Base-by-base conservation (phyloP, 108 stramenopile species). In the Skeletonema marinoi region DNA sequence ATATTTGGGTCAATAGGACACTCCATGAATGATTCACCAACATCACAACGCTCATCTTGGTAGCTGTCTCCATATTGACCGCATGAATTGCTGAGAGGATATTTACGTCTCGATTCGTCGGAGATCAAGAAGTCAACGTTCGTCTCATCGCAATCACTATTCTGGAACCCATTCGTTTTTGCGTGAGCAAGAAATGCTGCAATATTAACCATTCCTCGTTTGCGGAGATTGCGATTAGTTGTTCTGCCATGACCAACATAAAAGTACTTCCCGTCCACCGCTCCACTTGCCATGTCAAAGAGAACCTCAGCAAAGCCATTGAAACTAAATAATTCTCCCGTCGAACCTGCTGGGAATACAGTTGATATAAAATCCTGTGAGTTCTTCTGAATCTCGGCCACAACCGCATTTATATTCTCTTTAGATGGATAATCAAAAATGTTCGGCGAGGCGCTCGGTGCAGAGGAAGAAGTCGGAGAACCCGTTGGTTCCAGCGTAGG, bases 101-200 rank as follows among this genome's bases (percentile, higher is more conserved):
- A 69, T 32, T 62, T 62, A 6, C 60, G 44, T 32, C 8, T 11
- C 25, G 50, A 9, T 8, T 8, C 35, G 32, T 64, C 63, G 7
- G 63, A 6, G 46, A 75, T 64, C 5, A 76, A 70, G 1, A 80
- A 68, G 9, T 76, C 33, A 33, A 58, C 79, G 8, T 60, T 71
- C 51, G 31, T 78, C 75, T 81, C 80, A 12, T 73, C 71, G 58
- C 80, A 81, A 36, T 56, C 70, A 62, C 71, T 68, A 69, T 81
- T 71, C 71, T 63, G 51, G 32, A 81, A 77, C 14, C 75, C 60
- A 39, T 81, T 75, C 60, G 76, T 44, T 70, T 72, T 71, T 66
- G 75, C 70, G 41, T 78, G 74, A 31, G 82, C 83, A 32, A 84
- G 66, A 32, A 81, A 85, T 16, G 71, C 71, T 6, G 70, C 80